These are phyloP conservation scores for Gentiana straminea DNA, from an alignment of 257 asterid genomes.

Conservation along the genomic window DNA sequence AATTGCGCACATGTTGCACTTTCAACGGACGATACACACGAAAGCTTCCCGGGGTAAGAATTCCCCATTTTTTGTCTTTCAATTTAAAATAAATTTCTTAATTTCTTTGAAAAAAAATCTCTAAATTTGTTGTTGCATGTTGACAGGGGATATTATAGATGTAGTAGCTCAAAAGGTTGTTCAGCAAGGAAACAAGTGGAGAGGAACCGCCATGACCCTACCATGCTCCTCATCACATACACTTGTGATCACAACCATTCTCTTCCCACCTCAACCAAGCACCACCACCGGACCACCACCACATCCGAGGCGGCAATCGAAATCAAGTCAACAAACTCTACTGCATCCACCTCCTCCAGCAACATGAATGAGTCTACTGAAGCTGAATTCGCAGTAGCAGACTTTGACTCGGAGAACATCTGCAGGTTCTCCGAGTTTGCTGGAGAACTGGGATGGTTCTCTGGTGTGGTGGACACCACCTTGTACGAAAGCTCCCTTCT, in stretches of 20 bases:
- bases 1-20: too few species aligned
- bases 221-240: slow-evolving; percentile 63
- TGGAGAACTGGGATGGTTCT: slow-evolving; percentile 63
- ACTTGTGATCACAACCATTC: slow-evolving; percentile 58
- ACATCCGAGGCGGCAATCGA: slow-evolving; percentile 5
- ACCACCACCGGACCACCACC: slow-evolving; percentile 24
- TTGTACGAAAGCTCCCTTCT: slow-evolving; percentile 36
- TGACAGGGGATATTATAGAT: slow-evolving; percentile 73
- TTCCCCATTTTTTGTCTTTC: too few species aligned
- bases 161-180: slow-evolving; percentile 80
- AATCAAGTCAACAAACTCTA: slow-evolving; percentile 1
- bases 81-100: too few species aligned
- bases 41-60: too few species aligned
- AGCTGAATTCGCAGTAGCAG: slow-evolving; percentile 25
- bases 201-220: slow-evolving; percentile 65
- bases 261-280: slow-evolving; percentile 34
- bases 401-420: slow-evolving; percentile 24
- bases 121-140: slow-evolving; percentile 14
- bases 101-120: too few species aligned
- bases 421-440: slow-evolving; percentile 39
- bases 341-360: slow-evolving; percentile 9
- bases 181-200: slow-evolving; percentile 86
- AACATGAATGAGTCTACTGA: neutral
- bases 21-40: too few species aligned
- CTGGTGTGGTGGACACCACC: slow-evolving; percentile 34